A percentile compares a stretch with the other conserved stretches of the same genome.
Evolutionary conservation across 2,329 filamentous ascomycete species (phyloP).

Genomic region (Pseudogymnoascus sp.): DNA sequence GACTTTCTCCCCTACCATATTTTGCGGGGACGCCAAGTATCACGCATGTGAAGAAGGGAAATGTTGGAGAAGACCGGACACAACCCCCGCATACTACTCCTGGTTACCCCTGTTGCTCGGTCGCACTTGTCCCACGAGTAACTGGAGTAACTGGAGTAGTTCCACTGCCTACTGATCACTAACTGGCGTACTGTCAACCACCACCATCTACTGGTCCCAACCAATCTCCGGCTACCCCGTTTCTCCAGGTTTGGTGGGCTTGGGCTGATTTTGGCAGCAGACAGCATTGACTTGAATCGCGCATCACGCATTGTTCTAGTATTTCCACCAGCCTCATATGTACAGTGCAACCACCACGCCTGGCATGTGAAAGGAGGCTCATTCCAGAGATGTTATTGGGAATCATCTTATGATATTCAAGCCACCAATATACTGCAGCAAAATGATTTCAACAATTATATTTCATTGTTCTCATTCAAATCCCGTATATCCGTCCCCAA

Average conservation of each 20-base stretch:
- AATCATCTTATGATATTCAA: background rate
- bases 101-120: background rate
- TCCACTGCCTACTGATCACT: background rate
- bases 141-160: background rate
- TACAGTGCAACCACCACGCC: background rate
- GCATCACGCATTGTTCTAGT: background rate
- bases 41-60: background rate
- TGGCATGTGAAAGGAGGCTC: slow-evolving; percentile 8
- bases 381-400: background rate
- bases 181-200: too few relatives aligned
- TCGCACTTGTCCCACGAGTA: background rate
- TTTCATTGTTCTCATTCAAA: background rate
- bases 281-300: background rate
- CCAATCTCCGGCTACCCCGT: background rate
- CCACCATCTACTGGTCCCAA: background rate
- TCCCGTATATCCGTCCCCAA: background rate
- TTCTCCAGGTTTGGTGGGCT: background rate
- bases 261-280: background rate
- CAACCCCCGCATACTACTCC: background rate
- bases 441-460: background rate
- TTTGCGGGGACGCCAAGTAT: background rate
- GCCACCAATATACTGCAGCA: background rate
- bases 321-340: background rate
- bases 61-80: background rate
- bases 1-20: background rate